Base-by-base conservation (phyloP, 139 green algal genomes). In the Picochlorum sp. region DNA sequence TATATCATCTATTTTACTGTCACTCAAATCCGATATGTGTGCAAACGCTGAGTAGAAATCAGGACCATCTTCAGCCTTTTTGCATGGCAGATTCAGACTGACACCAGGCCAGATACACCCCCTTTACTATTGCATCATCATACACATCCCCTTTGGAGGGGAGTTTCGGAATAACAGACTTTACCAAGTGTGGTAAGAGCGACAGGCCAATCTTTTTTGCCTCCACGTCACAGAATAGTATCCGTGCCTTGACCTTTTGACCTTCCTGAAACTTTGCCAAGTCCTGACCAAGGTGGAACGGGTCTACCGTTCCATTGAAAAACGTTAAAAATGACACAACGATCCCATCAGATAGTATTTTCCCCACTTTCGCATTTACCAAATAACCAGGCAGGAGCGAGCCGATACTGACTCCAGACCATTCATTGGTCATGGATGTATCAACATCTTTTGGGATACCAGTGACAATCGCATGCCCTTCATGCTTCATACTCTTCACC, bases 261-360 rank as follows among this genome's bases (percentile, higher is more conserved):
- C 62, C 49, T 45, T 69, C 45, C 32, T 59, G 26, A 51, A 24
- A 47, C 34, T 18, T 24, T 9, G 1, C 38, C 4, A 34, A 68
- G 41, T 59, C 50, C 57, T 61, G 72, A 16, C 69, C 76, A 14
- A 96, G 74, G 70, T 96, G 90, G 70, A 91, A 95, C 20, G 59
- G 56, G 75, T 96, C 88, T 15, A 97, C 72, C 2, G 85, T 94
- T 60, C 85, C 91, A 34, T 80, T 83, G 70, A 97, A 96, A 70
- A 86, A 95, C 45, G 80, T 89, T 26, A 95, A 74, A 69, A 97
- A 95, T 62, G 67, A 82, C 16, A 91, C 66, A n/a, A 84, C 49
- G 20, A 97, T 72, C 5, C 91, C 91, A 71, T 95, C 89, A 7
- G 69, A 65, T 16, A 85, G 68, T 38, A 92, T 69, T 49, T 80